Evolutionary conservation across 1,139 yeast species (phyloP), one percentile per base, ranked within the genome.

Genomic region (Scheffersomyces illinoinensis): DNA sequence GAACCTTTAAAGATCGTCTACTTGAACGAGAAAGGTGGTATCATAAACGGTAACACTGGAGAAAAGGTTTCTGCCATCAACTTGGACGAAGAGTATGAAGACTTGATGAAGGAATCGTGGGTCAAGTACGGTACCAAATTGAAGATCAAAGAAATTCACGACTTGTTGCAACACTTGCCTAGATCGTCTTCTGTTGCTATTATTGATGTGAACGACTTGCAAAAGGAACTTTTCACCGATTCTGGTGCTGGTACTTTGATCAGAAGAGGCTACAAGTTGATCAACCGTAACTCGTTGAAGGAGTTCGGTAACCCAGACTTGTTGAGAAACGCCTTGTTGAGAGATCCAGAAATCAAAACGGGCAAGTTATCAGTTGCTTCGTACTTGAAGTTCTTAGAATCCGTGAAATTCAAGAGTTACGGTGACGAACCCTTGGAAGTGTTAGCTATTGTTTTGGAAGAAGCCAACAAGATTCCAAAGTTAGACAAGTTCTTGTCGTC

Each of bases 231-330:
- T 71, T 95, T 95, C 77, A 95, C 99, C 56, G 99, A 96, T 73
- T 90, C 97, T 18, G 99, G 99, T 75, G 99, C 99, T 54, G 99
- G 99, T 71, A 95, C 99, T 56, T 84, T 95, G 79, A 93, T 95
- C 69, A 90, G 99, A 84, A 88, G 99, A 76, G 99, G 99, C 62
- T 92, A 95, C 79, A 92, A 92, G 77, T 84, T 95, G 66, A 77
- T 89, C 59, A 88, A 89, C 68, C 86, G 91, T 73, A 82, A 84
- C 65, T 84, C 89, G 52, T 79, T 92, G 61, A 78, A 81, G 56
- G 95, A 91, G 61, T 92, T 93, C 72, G 84, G 91, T 50, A 85
- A 90, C 68, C 87, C 89, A 17, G 97, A 91, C 71, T 79, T 87
- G 58, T 84, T 93, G 67, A 85, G 97, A 76, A 75, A 82, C 56